Conservation (phyloP, 805 yeast genomes). For the Monosporozyma unispora region DNA sequence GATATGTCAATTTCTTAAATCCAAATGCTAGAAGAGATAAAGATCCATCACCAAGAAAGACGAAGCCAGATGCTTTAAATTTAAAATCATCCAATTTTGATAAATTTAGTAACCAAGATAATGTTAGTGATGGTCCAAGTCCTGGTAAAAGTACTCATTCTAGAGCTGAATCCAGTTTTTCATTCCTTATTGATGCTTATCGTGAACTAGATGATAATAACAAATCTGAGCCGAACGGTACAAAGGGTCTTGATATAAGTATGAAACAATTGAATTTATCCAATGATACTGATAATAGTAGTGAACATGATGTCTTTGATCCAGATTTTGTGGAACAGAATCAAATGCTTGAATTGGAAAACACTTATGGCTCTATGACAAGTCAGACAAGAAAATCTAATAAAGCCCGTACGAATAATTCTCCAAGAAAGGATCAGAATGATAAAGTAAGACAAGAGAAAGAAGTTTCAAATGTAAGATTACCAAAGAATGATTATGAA, state of each 20-base stretch:
- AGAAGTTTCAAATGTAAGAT: slow-evolving; percentile 1
- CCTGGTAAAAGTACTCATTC: not conserved
- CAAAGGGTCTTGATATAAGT: not conserved
- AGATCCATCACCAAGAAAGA: not conserved
- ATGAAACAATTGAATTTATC: slow-evolving; percentile 1
- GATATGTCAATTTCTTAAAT: not conserved
- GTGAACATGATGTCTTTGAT: slow-evolving; percentile 20
- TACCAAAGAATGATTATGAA: slow-evolving; percentile 3
- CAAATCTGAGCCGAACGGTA: not conserved
- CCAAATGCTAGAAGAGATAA: not conserved
- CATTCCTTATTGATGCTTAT: slow-evolving; percentile 2
- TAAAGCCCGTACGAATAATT: not conserved
- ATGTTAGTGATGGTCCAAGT: not conserved
- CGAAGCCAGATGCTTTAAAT: slow-evolving; percentile 4
- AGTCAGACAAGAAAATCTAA: not conserved
- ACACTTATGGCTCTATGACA: slow-evolving; percentile 3
- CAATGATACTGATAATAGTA: not conserved
- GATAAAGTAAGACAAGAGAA: not conserved
- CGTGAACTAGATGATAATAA: not conserved
- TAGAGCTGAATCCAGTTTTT: not conserved
- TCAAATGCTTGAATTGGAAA: slow-evolving; percentile 11
- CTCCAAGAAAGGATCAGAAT: not conserved
- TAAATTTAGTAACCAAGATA: not conserved
- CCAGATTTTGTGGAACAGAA: slow-evolving; percentile 21
- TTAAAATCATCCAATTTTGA: slow-evolving; percentile 8